These are phyloP conservation scores for Herpetospermum pedunculosum DNA, from an alignment of 306 rosid genomes.

Conservation along the genomic window DNA sequence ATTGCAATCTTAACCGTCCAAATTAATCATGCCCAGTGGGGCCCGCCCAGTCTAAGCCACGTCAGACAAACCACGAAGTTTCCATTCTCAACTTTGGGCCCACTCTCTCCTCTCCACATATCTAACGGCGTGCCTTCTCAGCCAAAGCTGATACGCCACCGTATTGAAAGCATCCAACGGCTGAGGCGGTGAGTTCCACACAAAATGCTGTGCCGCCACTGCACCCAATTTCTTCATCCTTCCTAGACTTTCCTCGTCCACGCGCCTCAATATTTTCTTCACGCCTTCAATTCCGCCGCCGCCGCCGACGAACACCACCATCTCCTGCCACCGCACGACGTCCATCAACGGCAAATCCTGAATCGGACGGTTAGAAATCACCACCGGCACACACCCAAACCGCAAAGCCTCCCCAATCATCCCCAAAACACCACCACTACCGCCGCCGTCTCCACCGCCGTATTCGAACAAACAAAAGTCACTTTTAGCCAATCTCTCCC, in stretches of 20 bases:
- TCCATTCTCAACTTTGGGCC: background rate
- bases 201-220: constrained; percentile 44
- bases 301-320: constrained; percentile 30
- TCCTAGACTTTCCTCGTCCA: constrained; percentile 18
- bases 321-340: constrained; percentile 59
- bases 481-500: constrained; percentile 12
- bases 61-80: background rate
- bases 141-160: constrained; percentile 65
- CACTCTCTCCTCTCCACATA: constrained; percentile 22
- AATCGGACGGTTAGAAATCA: constrained; percentile 31
- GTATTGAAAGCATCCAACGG: constrained; percentile 58
- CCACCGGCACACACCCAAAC: constrained; percentile 51
- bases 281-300: constrained; percentile 12
- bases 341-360: constrained; percentile 63
- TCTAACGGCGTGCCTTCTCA: constrained; percentile 55
- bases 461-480: constrained; percentile 47
- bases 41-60: background rate
- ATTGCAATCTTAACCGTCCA: background rate
- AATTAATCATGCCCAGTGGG: background rate
- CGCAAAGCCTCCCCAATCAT: constrained; percentile 50
- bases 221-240: constrained; percentile 26
- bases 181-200: constrained; percentile 46
- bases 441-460: constrained; percentile 14
- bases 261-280: constrained; percentile 17
- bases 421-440: constrained; percentile 23